Conservation (phyloP, 768 basidiomycete genomes). For the Pulveroboletus frians region DNA sequence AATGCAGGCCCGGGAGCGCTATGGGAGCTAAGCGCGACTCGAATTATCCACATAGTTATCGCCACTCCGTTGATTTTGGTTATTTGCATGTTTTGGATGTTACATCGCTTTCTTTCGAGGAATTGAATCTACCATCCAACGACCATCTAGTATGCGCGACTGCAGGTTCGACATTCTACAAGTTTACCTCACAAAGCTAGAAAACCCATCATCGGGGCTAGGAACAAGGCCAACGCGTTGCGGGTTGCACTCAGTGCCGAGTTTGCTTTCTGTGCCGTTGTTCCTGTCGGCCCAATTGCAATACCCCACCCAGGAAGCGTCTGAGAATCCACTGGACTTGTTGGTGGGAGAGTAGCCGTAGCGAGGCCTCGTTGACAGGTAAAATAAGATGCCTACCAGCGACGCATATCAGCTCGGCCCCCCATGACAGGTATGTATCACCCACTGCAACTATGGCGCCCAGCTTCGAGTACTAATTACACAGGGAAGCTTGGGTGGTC, state of each 20-base stretch:
- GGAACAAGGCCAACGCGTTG: conserved; percentile 19
- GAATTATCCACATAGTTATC: conserved; percentile 10
- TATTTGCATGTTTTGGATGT: conserved; percentile 5
- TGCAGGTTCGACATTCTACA: neutral
- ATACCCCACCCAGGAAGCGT: conserved; percentile 40
- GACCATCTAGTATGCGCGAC: neutral
- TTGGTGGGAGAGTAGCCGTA: conserved; percentile 47
- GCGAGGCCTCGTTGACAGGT: conserved; percentile 65
- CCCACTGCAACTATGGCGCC: conserved; percentile 58
- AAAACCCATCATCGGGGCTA: conserved; percentile 28
- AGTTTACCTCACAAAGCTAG: conserved; percentile 18
- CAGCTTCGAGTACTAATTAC: conserved; percentile 44
- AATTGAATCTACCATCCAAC: conserved; percentile 16
- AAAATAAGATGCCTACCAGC: conserved; percentile 58
- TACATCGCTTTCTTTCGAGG: conserved; percentile 8
- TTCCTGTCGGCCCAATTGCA: conserved; percentile 9
- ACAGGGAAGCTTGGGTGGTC: neutral
- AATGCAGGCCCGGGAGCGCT: conserved; percentile 34
- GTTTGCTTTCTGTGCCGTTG: conserved; percentile 18
- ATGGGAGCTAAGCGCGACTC: conserved; percentile 25
- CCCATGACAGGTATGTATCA: conserved; percentile 5
- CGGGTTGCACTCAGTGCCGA: conserved; percentile 16
- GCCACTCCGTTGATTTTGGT: neutral
- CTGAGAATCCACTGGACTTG: conserved; percentile 61
- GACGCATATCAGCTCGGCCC: conserved; percentile 3